These are phyloP conservation scores for Phaeophleospora eucalypticola DNA, from an alignment of 2,329 filamentous ascomycete genomes.

Conservation along the genomic window DNA sequence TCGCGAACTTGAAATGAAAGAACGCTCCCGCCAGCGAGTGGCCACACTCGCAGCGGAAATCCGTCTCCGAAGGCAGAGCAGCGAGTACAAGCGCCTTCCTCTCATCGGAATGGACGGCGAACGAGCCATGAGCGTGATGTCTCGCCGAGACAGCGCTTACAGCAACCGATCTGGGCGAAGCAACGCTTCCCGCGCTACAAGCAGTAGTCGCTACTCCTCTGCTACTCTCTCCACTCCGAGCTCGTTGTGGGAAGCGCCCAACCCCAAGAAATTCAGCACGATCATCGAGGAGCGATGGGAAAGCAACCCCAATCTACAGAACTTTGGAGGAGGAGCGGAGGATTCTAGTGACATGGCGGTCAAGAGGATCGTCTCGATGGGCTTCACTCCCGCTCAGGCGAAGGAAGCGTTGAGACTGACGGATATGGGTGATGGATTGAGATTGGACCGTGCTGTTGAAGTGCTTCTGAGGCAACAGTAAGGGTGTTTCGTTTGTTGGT, in stretches of 20 bases:
- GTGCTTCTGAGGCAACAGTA: conserved; percentile 43
- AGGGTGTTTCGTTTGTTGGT: too few relatives aligned
- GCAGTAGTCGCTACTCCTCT: background rate
- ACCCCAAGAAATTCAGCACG: conserved; percentile 25
- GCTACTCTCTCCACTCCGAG: background rate
- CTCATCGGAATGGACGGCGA: conserved; percentile 38
- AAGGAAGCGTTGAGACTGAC: conserved; percentile 56
- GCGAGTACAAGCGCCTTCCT: conserved; percentile 34
- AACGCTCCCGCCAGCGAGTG: conserved; percentile 41
- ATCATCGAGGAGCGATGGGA: conserved; percentile 27
- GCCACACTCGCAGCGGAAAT: conserved; percentile 43
- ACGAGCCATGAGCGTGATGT: conserved; percentile 32
- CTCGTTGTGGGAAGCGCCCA: conserved; percentile 8
- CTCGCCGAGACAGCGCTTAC: conserved; percentile 18
- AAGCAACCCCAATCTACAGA: conserved; percentile 15
- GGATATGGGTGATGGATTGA: conserved; percentile 56
- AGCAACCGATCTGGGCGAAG: conserved; percentile 23
- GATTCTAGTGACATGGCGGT: conserved; percentile 54
- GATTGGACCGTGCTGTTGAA: conserved; percentile 55
- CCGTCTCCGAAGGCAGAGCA: conserved; percentile 34
- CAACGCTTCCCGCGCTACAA: background rate
- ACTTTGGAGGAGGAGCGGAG: conserved; percentile 18
- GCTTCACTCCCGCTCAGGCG: conserved; percentile 54
- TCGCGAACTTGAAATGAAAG: conserved; percentile 33
- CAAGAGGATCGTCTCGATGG: conserved; percentile 55